A percentile compares a stretch with the other conserved stretches of the same genome.
These are phyloP conservation scores for Penicillium sp. DNA, from an alignment of 2,329 filamentous ascomycete species.

Conservation along the genomic window DNA sequence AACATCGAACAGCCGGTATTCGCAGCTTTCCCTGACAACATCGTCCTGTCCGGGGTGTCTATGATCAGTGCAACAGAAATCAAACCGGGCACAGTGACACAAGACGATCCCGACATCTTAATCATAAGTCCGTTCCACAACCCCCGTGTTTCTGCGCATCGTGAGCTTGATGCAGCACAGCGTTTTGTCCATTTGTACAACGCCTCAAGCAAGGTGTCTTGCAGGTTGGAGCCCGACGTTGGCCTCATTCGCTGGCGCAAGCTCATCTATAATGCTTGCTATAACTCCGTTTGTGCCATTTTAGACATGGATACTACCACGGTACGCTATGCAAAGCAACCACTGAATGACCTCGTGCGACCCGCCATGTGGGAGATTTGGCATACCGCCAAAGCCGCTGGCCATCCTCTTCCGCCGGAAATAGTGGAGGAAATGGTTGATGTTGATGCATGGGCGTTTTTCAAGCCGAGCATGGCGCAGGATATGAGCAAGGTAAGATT, in stretches of 20 bases:
- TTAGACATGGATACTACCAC: slow-evolving; percentile 48
- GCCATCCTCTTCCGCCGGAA: slow-evolving; percentile 41
- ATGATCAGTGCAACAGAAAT: slow-evolving; percentile 53
- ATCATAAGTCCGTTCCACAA: slow-evolving; percentile 49
- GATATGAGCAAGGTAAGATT: slow-evolving; percentile 48
- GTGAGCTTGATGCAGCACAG: slow-evolving; percentile 16
- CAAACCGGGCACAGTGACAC: too few relatives aligned
- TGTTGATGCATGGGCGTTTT: slow-evolving; percentile 47
- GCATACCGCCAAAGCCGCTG: slow-evolving; percentile 43
- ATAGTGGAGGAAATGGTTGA: slow-evolving; percentile 46
- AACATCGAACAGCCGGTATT: slow-evolving; percentile 56
- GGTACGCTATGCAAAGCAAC: slow-evolving; percentile 43
- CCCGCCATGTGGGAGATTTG: slow-evolving; percentile 49
- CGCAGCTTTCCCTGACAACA: slow-evolving; percentile 48
- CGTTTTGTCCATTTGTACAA: slow-evolving; percentile 49
- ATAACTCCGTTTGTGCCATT: slow-evolving; percentile 51
- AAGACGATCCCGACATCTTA: slow-evolving; percentile 50
- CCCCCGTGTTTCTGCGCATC: slow-evolving; percentile 9
- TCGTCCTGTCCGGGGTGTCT: slow-evolving; percentile 51
- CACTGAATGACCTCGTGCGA: slow-evolving; percentile 46
- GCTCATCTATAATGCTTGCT: slow-evolving; percentile 48
- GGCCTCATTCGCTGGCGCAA: slow-evolving; percentile 26
- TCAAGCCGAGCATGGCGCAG: slow-evolving; percentile 54
- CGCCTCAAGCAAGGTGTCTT: slow-evolving; percentile 43
- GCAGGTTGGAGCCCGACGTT: slow-evolving; percentile 34